phyloP scores from a whole-genome alignment of 257 asterid species.

The Solanum habrochaites region DNA sequence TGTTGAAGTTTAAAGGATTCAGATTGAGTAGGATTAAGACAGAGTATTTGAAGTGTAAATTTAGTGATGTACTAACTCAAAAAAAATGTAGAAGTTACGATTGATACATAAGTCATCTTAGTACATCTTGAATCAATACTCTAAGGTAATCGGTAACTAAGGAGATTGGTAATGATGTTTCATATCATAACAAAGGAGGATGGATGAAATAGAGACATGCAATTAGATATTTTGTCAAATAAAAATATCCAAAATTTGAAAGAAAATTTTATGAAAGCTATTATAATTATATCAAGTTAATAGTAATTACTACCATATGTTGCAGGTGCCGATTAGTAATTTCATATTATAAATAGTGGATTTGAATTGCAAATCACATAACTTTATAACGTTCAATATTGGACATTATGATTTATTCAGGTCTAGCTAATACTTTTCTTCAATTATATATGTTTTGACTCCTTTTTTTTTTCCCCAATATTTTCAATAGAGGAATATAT shows the following conservation, averaged over 20 bases:
- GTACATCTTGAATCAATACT: background rate
- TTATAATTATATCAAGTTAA: background rate
- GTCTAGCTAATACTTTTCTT: background rate
- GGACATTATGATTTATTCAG: background rate
- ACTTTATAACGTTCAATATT: background rate
- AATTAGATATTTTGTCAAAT: rapidly evolving
- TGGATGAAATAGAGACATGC: background rate
- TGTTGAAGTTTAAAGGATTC: background rate
- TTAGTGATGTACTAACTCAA: background rate
- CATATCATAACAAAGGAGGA: no score
- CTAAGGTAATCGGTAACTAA: background rate
- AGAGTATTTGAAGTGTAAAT: background rate
- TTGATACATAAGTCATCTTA: background rate
- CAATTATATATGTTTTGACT: background rate
- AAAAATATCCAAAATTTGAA: background rate
- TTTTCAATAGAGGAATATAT: background rate
- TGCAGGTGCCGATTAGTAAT: background rate
- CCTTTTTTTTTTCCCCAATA: background rate
- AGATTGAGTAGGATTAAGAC: background rate
- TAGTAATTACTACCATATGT: background rate
- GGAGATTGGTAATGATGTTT: background rate
- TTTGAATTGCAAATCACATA: background rate
- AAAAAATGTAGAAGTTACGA: background rate
- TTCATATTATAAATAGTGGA: background rate
- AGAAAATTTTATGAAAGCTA: background rate